Evolutionary conservation across 306 rosid species (phyloP).

Genomic region (Argentina anserina): DNA sequence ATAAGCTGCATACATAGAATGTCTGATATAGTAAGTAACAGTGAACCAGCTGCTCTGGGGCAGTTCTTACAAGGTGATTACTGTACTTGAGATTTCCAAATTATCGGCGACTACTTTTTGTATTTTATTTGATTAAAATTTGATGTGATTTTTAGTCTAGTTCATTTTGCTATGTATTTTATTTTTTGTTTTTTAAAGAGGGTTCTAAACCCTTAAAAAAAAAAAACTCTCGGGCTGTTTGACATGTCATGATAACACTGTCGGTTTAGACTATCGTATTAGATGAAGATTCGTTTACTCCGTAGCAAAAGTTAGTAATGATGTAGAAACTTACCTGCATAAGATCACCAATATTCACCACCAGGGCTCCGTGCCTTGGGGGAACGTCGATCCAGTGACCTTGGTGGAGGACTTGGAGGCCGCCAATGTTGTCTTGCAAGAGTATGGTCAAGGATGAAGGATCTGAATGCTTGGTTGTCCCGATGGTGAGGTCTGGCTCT

Average conservation of each 20-base stretch:
- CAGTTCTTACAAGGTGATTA: too few relatives aligned
- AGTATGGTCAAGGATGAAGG: constrained; percentile 66
- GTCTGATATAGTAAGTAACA: background rate
- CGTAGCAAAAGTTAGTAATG: background rate
- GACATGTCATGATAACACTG: background rate
- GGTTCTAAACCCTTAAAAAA: too few relatives aligned
- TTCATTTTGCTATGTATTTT: too few relatives aligned
- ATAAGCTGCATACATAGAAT: constrained; percentile 42
- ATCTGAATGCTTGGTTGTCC: constrained; percentile 75
- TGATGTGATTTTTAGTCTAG: too few relatives aligned
- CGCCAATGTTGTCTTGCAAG: constrained; percentile 65
- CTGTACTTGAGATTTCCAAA: too few relatives aligned
- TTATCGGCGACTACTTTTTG: too few relatives aligned
- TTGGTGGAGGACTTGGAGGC: constrained; percentile 71
- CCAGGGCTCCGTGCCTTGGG: constrained; percentile 52
- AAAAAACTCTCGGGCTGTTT: background rate
- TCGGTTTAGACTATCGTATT: background rate
- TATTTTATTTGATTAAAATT: too few relatives aligned
- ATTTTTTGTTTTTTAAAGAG: too few relatives aligned
- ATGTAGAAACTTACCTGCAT: constrained; percentile 48
- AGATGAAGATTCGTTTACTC: background rate
- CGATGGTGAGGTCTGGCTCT: constrained; percentile 63
- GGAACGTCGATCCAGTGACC: constrained; percentile 62
- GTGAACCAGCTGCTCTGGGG: too few relatives aligned
- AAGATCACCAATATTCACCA: constrained; percentile 71